A percentile compares a stretch with the other conserved stretches of the same genome.
These are phyloP conservation scores for Pseudogymnoascus sp. DNA, from an alignment of 2,329 filamentous ascomycete genomes.

Conservation along the genomic window DNA sequence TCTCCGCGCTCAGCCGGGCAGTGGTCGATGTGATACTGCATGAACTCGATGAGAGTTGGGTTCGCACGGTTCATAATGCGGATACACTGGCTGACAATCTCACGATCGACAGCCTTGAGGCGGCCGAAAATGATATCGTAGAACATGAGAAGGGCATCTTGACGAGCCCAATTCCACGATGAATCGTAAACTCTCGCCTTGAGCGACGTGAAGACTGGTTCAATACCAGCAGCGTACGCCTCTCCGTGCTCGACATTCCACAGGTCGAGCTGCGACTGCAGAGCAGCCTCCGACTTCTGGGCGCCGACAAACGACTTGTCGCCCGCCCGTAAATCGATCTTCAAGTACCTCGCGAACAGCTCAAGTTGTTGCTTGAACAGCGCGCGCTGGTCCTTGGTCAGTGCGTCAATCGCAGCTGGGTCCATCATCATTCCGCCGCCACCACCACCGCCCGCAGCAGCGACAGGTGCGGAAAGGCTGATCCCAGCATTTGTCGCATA, in stretches of 20 bases:
- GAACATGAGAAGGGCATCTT: constrained; percentile 97
- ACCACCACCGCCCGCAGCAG: constrained; percentile 63
- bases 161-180: constrained; percentile 98
- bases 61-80: constrained; percentile 99
- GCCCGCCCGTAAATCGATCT: constrained; percentile 92
- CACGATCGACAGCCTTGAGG: constrained; percentile 84
- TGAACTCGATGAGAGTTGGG: constrained; percentile 90
- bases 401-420: constrained; percentile 87
- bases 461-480: constrained; percentile 68
- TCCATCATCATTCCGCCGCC: constrained; percentile 99
- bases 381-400: constrained; percentile 92
- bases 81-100: constrained; percentile 98
- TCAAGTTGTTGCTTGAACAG: constrained; percentile 98
- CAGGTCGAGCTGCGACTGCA: constrained; percentile 88
- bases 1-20: constrained; percentile 94
- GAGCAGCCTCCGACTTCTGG: constrained; percentile 75
- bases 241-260: constrained; percentile 96
- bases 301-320: constrained; percentile 86
- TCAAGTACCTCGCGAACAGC: constrained; percentile 88
- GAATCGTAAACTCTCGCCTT: constrained; percentile 97
- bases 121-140: constrained; percentile 98
- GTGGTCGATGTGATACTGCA: constrained; percentile 99
- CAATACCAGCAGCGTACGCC: constrained; percentile 89
- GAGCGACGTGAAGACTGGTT: constrained; percentile 84
- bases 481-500: constrained; percentile 81